Percentiles rank a stretch among this genome's conserved stretches.
These are phyloP conservation scores for Hamigera avellanea DNA, from an alignment of 495 filamentous ascomycete species.

Conservation along the genomic window DNA sequence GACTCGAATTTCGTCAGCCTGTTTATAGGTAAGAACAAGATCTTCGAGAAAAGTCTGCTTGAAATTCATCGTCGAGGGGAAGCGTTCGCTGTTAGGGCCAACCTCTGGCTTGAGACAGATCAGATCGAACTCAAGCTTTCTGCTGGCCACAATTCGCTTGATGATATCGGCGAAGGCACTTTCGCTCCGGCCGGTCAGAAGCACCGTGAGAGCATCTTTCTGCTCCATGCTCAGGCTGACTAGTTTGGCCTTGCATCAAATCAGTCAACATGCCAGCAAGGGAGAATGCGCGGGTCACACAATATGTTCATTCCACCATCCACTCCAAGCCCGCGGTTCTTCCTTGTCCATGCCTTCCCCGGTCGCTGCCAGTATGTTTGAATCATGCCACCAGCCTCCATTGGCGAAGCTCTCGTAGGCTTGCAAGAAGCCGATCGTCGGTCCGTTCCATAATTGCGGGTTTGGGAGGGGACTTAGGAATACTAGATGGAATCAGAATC, in stretches of 20 bases:
- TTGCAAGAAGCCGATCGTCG: conserved; percentile 64
- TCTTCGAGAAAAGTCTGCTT: conserved; percentile 76
- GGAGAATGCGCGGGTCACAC: conserved; percentile 19
- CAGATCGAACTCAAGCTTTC: conserved; percentile 76
- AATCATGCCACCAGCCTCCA: conserved; percentile 97
- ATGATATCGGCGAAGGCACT: conserved; percentile 64
- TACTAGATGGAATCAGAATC: conserved; percentile 37
- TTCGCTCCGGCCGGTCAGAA: conserved; percentile 83
- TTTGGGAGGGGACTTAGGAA: conserved; percentile 88
- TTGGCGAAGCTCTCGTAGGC: conserved; percentile 63
- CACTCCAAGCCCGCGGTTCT: conserved; percentile 73
- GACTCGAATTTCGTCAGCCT: conserved; percentile 68
- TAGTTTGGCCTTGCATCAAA: conserved; percentile 49
- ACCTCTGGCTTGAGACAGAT: conserved; percentile 78
- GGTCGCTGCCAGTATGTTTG: conserved; percentile 71
- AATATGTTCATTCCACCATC: conserved; percentile 97
- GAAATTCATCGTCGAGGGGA: conserved; percentile 70
- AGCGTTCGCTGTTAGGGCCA: conserved; percentile 64
- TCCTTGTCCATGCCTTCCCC: conserved; percentile 76
- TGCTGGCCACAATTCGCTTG: conserved; percentile 70
- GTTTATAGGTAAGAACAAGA: conserved; percentile 69
- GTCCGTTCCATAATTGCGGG: conserved; percentile 69
- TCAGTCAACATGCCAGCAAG: conserved; percentile 14
- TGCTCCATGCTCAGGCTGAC: conserved; percentile 76
- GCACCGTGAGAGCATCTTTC: conserved; percentile 72